These are phyloP conservation scores for Primulina huaijiensis DNA, from an alignment of 257 asterid genomes.

Conservation along the genomic window DNA sequence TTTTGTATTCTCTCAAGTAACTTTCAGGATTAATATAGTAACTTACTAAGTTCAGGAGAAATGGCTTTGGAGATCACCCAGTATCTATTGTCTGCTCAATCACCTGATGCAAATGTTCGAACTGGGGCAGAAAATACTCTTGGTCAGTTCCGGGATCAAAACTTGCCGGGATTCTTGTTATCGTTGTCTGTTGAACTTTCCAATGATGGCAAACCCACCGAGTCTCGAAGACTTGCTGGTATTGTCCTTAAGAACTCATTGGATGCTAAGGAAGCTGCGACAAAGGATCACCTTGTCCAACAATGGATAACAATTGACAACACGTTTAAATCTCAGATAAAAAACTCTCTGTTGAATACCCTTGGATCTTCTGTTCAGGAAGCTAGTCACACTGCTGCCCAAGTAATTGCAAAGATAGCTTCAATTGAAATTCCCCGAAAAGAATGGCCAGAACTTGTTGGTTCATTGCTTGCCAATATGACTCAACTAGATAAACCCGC, in stretches of 20 bases:
- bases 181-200: constrained; percentile 74
- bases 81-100: constrained; percentile 77
- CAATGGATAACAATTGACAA: constrained; percentile 65
- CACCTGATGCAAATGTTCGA: constrained; percentile 75
- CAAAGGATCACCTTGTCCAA: constrained; percentile 56
- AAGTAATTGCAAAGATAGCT: constrained; percentile 83
- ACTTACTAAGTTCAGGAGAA: constrained; percentile 28
- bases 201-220: constrained; percentile 63
- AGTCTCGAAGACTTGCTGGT: constrained; percentile 83
- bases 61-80: constrained; percentile 88
- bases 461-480: constrained; percentile 60
- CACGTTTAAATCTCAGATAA: constrained; percentile 61
- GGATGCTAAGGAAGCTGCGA: constrained; percentile 74
- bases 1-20: not conserved
- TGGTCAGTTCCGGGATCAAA: constrained; percentile 66
- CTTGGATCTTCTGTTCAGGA: constrained; percentile 63
- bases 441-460: constrained; percentile 88
- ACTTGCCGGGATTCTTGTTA: constrained; percentile 63
- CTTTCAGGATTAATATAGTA: not conserved
- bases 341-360: constrained; percentile 53
- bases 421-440: constrained; percentile 72
- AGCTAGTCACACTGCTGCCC: constrained; percentile 80
- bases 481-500: constrained; percentile 59
- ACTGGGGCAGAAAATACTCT: constrained; percentile 67
- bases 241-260: constrained; percentile 72